These are phyloP conservation scores for Apiospora koreana DNA, from an alignment of 2,329 filamentous ascomycete genomes.

Conservation along the genomic window DNA sequence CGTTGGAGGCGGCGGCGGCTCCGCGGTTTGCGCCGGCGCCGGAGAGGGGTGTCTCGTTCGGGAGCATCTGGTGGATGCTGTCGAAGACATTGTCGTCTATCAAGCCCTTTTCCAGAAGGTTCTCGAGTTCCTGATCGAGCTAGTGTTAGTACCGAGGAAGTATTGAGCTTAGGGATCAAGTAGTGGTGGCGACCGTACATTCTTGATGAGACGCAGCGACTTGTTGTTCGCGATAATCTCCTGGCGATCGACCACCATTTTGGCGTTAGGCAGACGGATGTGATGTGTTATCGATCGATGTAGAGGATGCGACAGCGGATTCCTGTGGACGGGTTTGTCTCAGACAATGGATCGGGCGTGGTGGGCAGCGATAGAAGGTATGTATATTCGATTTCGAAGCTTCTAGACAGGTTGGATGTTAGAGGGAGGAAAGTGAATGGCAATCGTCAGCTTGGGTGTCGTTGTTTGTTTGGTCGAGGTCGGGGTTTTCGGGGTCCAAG, in stretches of 20 bases:
- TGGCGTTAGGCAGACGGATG: slow-evolving; percentile 19
- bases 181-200: slow-evolving; percentile 53
- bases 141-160: slow-evolving; percentile 20
- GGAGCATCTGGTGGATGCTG: slow-evolving; percentile 73
- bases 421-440: neutral
- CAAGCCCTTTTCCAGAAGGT: slow-evolving; percentile 78
- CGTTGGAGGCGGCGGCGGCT: slow-evolving; percentile 32
- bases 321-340: neutral
- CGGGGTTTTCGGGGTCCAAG: neutral
- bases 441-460: neutral
- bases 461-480: neutral
- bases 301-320: neutral
- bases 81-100: slow-evolving; percentile 77
- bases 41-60: slow-evolving; percentile 65
- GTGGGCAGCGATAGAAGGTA: neutral
- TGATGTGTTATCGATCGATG: neutral
- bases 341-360: neutral
- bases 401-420: neutral
- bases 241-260: slow-evolving; percentile 54
- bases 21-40: slow-evolving; percentile 42
- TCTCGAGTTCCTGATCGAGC: slow-evolving; percentile 78
- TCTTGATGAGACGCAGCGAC: slow-evolving; percentile 85
- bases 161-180: neutral
- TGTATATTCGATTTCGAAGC: neutral
- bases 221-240: slow-evolving; percentile 73